phyloP scores from a whole-genome alignment of 192 early-diverging fungal genomes.

The Geranomyces michiganensis region DNA sequence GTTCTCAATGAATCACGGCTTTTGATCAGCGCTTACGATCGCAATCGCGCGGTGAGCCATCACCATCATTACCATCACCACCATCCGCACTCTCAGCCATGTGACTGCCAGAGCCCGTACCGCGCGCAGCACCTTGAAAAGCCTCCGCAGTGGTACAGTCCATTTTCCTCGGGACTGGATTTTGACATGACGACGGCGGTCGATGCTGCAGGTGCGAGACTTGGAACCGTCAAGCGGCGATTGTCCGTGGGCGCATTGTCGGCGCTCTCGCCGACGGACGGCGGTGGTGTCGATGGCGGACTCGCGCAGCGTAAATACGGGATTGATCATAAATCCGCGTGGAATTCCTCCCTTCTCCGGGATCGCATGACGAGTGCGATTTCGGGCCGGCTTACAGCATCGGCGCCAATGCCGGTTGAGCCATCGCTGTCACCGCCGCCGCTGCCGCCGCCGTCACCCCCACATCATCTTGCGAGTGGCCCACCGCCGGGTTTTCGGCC shows the following conservation, averaged over 20 bases:
- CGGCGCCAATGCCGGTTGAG: neutral
- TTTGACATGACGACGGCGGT: constrained; percentile 12
- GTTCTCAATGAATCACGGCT: constrained; percentile 2
- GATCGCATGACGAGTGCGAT: neutral
- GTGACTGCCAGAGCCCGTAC: neutral
- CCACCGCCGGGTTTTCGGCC: neutral
- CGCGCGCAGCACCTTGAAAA: neutral
- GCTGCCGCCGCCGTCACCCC: too few relatives aligned
- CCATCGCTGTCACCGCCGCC: neutral
- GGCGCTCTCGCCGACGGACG: neutral
- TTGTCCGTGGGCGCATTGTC: neutral
- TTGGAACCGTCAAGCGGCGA: neutral
- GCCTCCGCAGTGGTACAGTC: constrained; percentile 14
- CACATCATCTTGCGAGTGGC: too few relatives aligned
- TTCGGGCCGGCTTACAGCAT: neutral
- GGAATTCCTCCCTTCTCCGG: neutral
- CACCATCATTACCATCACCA: constrained; percentile 4
- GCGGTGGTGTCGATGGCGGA: neutral
- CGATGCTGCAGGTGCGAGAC: neutral
- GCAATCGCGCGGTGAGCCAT: neutral
- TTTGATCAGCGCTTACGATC: neutral
- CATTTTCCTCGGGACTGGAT: constrained; percentile 4
- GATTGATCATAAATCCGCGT: neutral
- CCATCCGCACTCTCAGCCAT: neutral
- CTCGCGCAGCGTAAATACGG: neutral